Conservation (phyloP, 1,284 basidiomycete genomes). For the Inonotus hispidus region DNA sequence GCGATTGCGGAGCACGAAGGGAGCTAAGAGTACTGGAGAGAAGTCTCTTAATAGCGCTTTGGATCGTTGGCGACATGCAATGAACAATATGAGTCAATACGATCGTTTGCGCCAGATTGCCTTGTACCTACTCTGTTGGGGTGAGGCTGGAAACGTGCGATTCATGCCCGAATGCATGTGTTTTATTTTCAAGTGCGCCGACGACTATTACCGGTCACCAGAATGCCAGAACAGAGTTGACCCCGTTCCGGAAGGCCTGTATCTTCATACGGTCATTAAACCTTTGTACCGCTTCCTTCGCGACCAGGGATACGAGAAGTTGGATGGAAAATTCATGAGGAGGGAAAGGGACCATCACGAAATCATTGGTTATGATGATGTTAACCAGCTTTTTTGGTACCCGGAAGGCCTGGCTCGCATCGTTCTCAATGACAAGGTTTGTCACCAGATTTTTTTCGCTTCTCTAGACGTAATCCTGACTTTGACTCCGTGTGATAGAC, state of each 20-base stretch:
- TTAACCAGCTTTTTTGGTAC: conserved; percentile 99
- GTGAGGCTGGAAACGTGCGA: conserved; percentile 95
- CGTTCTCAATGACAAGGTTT: conserved; percentile 78
- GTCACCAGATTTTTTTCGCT: conserved; percentile 25
- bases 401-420: conserved; percentile 96
- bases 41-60: conserved; percentile 93
- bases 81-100: conserved; percentile 99
- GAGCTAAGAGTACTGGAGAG: conserved; percentile 52
- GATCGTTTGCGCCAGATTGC: conserved; percentile 96
- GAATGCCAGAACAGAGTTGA: conserved; percentile 97
- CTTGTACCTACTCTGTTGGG: conserved; percentile 96
- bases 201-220: conserved; percentile 97
- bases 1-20: conserved; percentile 63
- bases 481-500: conserved; percentile 50
- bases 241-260: conserved; percentile 92
- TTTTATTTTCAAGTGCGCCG: conserved; percentile 99
- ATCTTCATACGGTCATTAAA: conserved; percentile 89
- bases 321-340: conserved; percentile 92
- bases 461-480: conserved; percentile 7
- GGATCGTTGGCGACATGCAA: conserved; percentile 94
- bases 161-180: conserved; percentile 97
- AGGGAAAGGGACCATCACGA: conserved; percentile 94
- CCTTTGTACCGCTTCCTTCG: conserved; percentile 95
- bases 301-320: conserved; percentile 95
- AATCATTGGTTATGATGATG: conserved; percentile 98